These are phyloP conservation scores for Saccharomycopsis vini DNA, from an alignment of 805 yeast genomes.

Conservation along the genomic window DNA sequence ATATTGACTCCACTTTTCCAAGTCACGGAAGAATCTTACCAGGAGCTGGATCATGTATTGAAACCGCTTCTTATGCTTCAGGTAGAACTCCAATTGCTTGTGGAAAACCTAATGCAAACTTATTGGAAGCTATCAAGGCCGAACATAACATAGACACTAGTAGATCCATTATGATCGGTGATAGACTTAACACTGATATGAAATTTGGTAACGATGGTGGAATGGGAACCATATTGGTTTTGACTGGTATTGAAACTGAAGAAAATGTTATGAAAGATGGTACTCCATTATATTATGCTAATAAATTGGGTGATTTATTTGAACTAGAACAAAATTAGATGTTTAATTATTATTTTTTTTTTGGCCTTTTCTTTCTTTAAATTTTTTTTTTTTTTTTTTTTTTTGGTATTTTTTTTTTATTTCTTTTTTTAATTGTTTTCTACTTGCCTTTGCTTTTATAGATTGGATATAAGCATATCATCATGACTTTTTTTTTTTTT, in stretches of 20 bases:
- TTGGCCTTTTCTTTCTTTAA: too few relatives aligned
- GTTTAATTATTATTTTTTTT: too few relatives aligned
- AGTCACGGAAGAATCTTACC: constrained; percentile 77
- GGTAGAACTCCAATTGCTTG: constrained; percentile 84
- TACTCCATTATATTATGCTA: constrained; percentile 60
- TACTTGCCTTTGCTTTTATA: too few relatives aligned
- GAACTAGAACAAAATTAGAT: too few relatives aligned
- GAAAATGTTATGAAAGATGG: constrained; percentile 38
- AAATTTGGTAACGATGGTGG: constrained; percentile 84
- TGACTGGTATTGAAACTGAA: constrained; percentile 86
- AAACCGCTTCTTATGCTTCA: constrained; percentile 61
- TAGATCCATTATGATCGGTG: constrained; percentile 88
- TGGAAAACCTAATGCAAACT: constrained; percentile 84
- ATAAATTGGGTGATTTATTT: constrained; percentile 67
- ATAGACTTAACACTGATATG: constrained; percentile 91
- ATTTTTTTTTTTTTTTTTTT: too few relatives aligned
- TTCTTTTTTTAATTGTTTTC: too few relatives aligned
- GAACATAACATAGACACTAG: constrained; percentile 42
- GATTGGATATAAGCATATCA: too few relatives aligned
- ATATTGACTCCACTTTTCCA: constrained; percentile 92
- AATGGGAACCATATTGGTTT: constrained; percentile 75
- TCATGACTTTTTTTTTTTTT: too few relatives aligned
- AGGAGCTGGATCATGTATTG: constrained; percentile 91
- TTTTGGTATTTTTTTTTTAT: too few relatives aligned
- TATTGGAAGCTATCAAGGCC: constrained; percentile 84